phyloP scores from a whole-genome alignment of 768 basidiomycete species.

The Rhizopogon vesiculosus region DNA sequence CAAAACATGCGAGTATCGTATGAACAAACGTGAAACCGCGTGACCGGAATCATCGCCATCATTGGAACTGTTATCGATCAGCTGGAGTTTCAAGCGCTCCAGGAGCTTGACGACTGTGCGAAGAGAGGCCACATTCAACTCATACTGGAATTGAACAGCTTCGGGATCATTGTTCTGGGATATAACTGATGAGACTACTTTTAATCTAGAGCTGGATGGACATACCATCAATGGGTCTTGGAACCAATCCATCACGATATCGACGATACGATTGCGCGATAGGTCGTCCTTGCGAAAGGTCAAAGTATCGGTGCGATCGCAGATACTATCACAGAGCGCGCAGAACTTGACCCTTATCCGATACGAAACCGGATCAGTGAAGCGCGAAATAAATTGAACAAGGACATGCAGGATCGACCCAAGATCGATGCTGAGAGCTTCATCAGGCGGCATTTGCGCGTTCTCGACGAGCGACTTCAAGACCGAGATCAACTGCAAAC shows the following conservation, averaged over 20 bases:
- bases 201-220: slow-evolving; percentile 3
- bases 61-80: slow-evolving; percentile 46
- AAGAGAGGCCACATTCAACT: slow-evolving; percentile 71
- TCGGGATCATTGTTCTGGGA: slow-evolving; percentile 34
- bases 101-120: slow-evolving; percentile 71
- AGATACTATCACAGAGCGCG: slow-evolving; percentile 61
- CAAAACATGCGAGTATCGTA: slow-evolving; percentile 67
- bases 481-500: slow-evolving; percentile 61
- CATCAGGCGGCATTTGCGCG: slow-evolving; percentile 50
- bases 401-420: slow-evolving; percentile 54
- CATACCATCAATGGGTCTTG: slow-evolving; percentile 48
- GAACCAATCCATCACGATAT: slow-evolving; percentile 80
- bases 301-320: slow-evolving; percentile 56
- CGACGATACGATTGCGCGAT: slow-evolving; percentile 67
- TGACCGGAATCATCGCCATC: slow-evolving; percentile 63
- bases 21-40: slow-evolving; percentile 73
- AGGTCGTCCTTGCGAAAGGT: slow-evolving; percentile 62
- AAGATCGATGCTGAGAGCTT: slow-evolving; percentile 60
- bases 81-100: slow-evolving; percentile 66
- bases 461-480: slow-evolving; percentile 79
- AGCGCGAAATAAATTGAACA: slow-evolving; percentile 61
- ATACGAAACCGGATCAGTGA: slow-evolving; percentile 45
- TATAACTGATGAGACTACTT: background rate
- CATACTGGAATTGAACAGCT: slow-evolving; percentile 38
- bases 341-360: slow-evolving; percentile 78